Percentiles rank a stretch among this genome's conserved stretches.
Evolutionary conservation across 1,284 basidiomycete genomes (phyloP).

Genomic region (Sporisorium graminicola): DNA sequence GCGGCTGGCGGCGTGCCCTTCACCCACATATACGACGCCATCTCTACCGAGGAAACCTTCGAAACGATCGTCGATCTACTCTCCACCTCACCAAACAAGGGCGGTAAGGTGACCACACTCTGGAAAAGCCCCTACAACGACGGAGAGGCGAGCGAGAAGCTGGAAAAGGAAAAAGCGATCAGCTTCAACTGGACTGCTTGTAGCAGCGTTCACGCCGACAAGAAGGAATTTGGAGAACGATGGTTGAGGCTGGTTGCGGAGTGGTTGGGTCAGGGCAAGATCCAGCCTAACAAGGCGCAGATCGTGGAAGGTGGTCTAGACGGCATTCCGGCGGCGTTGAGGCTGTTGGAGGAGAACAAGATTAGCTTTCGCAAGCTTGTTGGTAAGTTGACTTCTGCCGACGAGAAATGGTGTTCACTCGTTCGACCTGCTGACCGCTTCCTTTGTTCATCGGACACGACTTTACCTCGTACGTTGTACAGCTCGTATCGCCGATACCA

Average conservation of each 20-base stretch:
- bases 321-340: constrained; percentile 50
- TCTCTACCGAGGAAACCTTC: constrained; percentile 44
- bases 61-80: constrained; percentile 51
- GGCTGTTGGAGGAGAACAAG: constrained; percentile 55
- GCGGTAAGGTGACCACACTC: constrained; percentile 23
- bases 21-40: constrained; percentile 60
- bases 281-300: constrained; percentile 58
- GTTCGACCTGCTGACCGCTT: background rate
- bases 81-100: constrained; percentile 20
- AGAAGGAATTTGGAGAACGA: constrained; percentile 46
- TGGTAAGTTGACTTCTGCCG: constrained; percentile 40
- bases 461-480: background rate
- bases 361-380: constrained; percentile 69
- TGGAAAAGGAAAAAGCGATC: constrained; percentile 17
- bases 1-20: constrained; percentile 28
- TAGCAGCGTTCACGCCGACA: constrained; percentile 26
- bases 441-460: background rate
- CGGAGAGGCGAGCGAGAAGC: constrained; percentile 12
- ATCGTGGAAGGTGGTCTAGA: constrained; percentile 53
- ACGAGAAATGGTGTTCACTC: background rate
- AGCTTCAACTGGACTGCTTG: constrained; percentile 15
- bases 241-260: constrained; percentile 55
- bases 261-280: constrained; percentile 59
- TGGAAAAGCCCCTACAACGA: constrained; percentile 15
- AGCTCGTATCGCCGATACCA: constrained; percentile 36